Evolutionary conservation across 345 rosid genomes (phyloP), one percentile per base, ranked within the genome.

Genomic region (Hypericum perforatum): DNA sequence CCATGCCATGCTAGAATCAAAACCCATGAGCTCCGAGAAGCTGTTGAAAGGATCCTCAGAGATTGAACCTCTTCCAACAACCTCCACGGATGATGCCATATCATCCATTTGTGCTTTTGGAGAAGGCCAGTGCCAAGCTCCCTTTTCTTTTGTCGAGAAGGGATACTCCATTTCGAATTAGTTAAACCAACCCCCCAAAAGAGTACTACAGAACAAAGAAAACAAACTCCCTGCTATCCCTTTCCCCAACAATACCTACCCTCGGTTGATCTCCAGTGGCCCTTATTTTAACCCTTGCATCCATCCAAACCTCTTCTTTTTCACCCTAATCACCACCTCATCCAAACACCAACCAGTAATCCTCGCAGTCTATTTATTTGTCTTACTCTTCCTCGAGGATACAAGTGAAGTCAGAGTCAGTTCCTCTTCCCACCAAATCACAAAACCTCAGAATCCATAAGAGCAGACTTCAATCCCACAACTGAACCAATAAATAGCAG

Each of bases 1-100:
- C 82, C 85, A 80, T 42, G 79, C 91, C 61, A 76, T 80, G 68
- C 70, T 71, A 32, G 70, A 42, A 53, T 89, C 94, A 5, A 78
- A 67, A 76, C 79, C 84, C 82, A 82, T 67, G 44, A 80, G 66
- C 47, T 84, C 88, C 0, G 78, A 57, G 42, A 80, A 62, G 76
- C 64, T 70, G 61, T 53, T 63, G 29, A 71, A 69, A 10, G 81
- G 66, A 48, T 86, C 89, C 43, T 77, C 94, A 5, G 53, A 53
- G 56, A 53, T 16, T 6, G 68, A 66, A 73, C 59, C 77, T 70
- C 64, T 73, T 7, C 66, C 0, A 11, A 54, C 43, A 37, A 37
- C 50, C 49, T 63, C 81, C 0, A 56, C 15, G 8, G 57, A 32
- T 36, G 57, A 32, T 36, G 61, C 52, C 54, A 56, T 52, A 61